Conservation (phyloP, 257 asterid genomes). For the Plantago elongata region DNA sequence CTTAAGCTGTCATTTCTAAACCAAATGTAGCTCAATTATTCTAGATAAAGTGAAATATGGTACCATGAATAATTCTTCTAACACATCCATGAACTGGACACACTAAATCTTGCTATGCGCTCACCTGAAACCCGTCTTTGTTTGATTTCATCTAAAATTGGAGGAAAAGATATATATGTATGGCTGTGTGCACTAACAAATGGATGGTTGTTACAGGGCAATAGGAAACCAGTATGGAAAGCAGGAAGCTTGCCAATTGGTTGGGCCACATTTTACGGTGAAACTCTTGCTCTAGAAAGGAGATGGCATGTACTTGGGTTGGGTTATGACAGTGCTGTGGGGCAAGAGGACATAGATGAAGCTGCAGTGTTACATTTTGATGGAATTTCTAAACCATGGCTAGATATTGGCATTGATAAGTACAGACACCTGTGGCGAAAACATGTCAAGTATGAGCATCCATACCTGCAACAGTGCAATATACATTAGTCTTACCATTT, state of each 20-base stretch:
- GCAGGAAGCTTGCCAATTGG: conserved; percentile 88
- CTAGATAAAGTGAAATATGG: too few species aligned
- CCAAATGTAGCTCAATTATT: not conserved
- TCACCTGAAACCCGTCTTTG: too few species aligned
- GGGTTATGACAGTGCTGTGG: conserved; percentile 59
- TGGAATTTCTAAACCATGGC: conserved; percentile 87
- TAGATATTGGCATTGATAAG: conserved; percentile 72
- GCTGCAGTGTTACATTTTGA: conserved; percentile 84
- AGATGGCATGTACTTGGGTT: conserved; percentile 78
- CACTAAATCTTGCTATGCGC: too few species aligned
- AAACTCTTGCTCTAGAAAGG: conserved; percentile 53
- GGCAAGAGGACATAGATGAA: conserved; percentile 38
- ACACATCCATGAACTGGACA: too few species aligned
- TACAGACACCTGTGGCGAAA: conserved; percentile 65
- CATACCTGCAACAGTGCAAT: conserved; percentile 74
- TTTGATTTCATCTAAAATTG: too few species aligned
- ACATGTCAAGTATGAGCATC: conserved; percentile 64
- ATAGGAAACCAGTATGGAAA: conserved; percentile 43
- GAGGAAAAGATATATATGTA: not conserved
- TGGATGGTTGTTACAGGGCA: conserved; percentile 45
- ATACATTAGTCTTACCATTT: conserved; percentile 36
- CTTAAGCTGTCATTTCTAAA: not conserved
- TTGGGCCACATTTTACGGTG: conserved; percentile 73
- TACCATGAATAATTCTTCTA: too few species aligned
- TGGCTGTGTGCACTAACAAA: not conserved